Evolutionary conservation across 2,329 filamentous ascomycete species (phyloP), one percentile per base, ranked within the genome.

Genomic region (Trichoderma gracile): DNA sequence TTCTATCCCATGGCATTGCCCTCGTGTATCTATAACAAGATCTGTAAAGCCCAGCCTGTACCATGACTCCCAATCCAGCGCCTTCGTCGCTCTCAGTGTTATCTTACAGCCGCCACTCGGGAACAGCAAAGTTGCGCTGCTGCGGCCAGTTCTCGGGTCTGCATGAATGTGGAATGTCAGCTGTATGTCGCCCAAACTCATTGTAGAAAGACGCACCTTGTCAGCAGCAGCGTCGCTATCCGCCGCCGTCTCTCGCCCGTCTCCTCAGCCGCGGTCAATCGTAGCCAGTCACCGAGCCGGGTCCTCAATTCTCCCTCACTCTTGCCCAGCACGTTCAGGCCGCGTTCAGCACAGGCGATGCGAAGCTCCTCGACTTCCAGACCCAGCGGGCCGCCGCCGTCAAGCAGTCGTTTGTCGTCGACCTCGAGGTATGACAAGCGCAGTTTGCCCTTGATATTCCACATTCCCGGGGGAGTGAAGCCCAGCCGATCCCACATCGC

Each of bases 311-410:
- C 84, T 1, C 76, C 75, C 70, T 91, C 86, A 23, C 84, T 85
- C 64, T 82, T 82, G 3, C 77, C 82, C 27, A 85, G 68, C 10
- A 85, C 81, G 69, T 85, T 78, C 42, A 90, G 80, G 0, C 89
- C 91, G 15, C 90, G 82, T 68, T 92, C 90, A 64, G 86, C 82
- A 70, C 89, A 90, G 15, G 91, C 91, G 65, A 92, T 82, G 66
- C 79, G 78, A 21, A 93, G 78, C 79, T 96, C 92, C 45, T 85
- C 83, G 8, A 77, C 77, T 68, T 83, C 82, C 69, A 96, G 78
- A 23, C 77, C 82, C 60, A 71, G 71, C 9, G 73, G 72, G 0
- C 88, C 90, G 1, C 90, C 90, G 53, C 85, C 84, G 43, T 81
- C 78, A 19, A 81, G 71, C 54, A 97, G 83, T 74, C 94, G 78